phyloP scores from a whole-genome alignment of 352 stramenopile genomes.

The Pythium aristosporum region DNA sequence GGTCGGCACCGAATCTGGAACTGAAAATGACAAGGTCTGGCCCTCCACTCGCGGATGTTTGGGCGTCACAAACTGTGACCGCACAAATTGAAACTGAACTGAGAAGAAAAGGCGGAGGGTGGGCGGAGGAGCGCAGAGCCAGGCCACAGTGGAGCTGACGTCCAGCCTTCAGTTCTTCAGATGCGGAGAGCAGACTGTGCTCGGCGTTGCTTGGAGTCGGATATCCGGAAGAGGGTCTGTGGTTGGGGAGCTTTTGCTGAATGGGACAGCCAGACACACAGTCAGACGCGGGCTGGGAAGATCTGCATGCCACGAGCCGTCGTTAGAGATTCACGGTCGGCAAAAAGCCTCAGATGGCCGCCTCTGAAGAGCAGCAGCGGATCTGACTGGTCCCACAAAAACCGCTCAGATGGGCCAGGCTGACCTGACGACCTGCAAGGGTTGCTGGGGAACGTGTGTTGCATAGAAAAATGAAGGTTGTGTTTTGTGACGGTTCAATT shows the following conservation, averaged over 20 bases:
- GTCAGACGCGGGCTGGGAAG: too few relatives aligned
- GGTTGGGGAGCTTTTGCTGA: neutral
- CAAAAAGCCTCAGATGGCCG: neutral
- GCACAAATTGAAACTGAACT: too few relatives aligned
- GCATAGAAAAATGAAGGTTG: neutral
- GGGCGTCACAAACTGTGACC: too few relatives aligned
- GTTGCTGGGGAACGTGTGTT: neutral
- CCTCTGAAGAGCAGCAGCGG: slow-evolving; percentile 2
- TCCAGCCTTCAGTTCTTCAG: too few relatives aligned
- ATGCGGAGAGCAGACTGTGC: too few relatives aligned
- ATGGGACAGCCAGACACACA: neutral
- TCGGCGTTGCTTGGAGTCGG: too few relatives aligned
- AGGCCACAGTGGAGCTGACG: too few relatives aligned
- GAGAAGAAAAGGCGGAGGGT: neutral
- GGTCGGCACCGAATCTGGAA: neutral
- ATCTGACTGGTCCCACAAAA: slow-evolving; percentile 7
- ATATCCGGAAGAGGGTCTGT: too few relatives aligned
- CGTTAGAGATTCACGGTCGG: slow-evolving; percentile 18
- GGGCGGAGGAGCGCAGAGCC: neutral
- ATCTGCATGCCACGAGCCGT: slow-evolving; percentile 2
- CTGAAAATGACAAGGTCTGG: too few relatives aligned
- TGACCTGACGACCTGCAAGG: neutral
- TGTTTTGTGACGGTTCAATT: too few relatives aligned
- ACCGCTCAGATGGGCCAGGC: neutral
- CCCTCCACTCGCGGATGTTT: too few relatives aligned